Base-by-base conservation (phyloP, 2,329 filamentous ascomycete species). In the Sclerotinia subarctica region DNA sequence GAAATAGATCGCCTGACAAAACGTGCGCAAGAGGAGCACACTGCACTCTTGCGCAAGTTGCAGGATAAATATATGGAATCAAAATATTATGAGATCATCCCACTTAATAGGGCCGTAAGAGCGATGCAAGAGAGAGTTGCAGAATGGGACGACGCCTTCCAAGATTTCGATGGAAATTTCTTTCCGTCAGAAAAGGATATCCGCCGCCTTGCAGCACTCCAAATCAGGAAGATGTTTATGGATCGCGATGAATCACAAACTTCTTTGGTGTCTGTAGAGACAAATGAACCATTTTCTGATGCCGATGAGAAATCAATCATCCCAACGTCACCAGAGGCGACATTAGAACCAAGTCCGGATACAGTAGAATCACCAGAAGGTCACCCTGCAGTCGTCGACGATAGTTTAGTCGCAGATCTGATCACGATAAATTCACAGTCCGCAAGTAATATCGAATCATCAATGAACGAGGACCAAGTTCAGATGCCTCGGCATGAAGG, bases 161-260 rank as follows among this genome's bases (percentile, higher is more conserved):
- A 88, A 67, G 91, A 95, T 66, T 98, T 99, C 69, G 96, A 99
- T 77, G 87, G 89, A 54, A 91, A 96, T 74, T 99, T 94, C 80
- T 90, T 99, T 74, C 94, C 91, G 0, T 89, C 94, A 0, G 96
- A 99, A 78, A 98, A 96, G 76, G 95, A 99, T 80, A 96, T 99
- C 75, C 87, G 93, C 70, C 89, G 95, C 74, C 82, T 99, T 70
- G 96, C 95, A 17, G 93, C 94, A 69, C 85, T 97, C 70, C 96
- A 99, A 77, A 82, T 99, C 68, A 94, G 92, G 77, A 97, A 96
- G 78, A 92, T 99, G 78, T 99, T 99, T 76, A 87, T 94, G 10
- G 94, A 98, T 77, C 75, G 75, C 21, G 90, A 93, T 74, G 92
- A 94, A 71, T 93, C 92, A 3, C 90, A 91, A 69, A 89, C 92